Base-by-base conservation (phyloP, 805 yeast species). In the Sungouiella thailandica region DNA sequence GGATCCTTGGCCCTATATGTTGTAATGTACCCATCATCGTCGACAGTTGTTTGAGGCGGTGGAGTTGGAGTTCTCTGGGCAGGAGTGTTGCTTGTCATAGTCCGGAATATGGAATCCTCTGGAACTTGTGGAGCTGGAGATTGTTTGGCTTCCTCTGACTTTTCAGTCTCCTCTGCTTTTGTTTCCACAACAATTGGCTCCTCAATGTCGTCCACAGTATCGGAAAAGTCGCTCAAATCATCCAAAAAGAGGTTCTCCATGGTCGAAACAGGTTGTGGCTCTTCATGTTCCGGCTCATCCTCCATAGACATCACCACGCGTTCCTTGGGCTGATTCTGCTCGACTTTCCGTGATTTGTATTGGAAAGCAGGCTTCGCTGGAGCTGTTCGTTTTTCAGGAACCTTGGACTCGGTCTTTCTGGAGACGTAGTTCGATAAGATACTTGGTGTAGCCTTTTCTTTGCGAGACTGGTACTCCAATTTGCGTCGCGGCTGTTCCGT, bases 21-120 rank as follows among this genome's bases (percentile, higher is more conserved):
- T 0, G 72, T 67, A 15, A 70, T 53, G 44, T 64, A 74, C 1
- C 79, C 80, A 34, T 74, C 79, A 24, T 70, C 77, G 40, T 73
- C 80, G 11, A 46, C 36, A 1, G 44, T 42, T 1, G 47, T 43
- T 17, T 39, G 28, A n/a, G n/a, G n/a, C n/a, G n/a, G n/a, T n/a
- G n/a, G n/a, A n/a, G n/a, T n/a, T n/a, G n/a, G n/a, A n/a, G n/a
- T n/a, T 6, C 14, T 18, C 14, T 22, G 13, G 17, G 30, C 26
- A 10, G 20, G 25, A 10, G 28, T 19, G 6, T 6, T 18, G 11
- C 29, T 3, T 10, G 20, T 23, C 12, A 34, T n/a, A 2, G 39
- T 17, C 9, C 35, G 26, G 18, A 35, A 31, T 7, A 35, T 32
- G 9, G 39, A 35, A 13, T 31, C 35, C 20, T 35, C 27, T 4